phyloP scores from a whole-genome alignment of 768 basidiomycete genomes.

The Gloeopeniophorella convolvens region DNA sequence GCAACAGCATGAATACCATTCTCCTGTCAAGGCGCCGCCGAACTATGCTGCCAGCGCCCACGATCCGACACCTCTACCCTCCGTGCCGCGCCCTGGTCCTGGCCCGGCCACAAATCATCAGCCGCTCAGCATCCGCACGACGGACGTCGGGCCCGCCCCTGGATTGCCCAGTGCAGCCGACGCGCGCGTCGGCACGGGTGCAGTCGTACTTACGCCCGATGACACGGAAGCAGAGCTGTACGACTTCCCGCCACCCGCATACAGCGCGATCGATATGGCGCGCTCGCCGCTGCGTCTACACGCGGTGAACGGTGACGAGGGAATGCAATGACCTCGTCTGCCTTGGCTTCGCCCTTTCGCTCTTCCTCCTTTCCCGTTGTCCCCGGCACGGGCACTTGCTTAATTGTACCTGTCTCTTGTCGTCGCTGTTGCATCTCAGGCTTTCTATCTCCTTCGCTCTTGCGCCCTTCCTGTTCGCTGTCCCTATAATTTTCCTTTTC shows the following conservation, averaged over 20 bases:
- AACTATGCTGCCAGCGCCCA: conserved; percentile 8
- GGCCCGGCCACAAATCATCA: background rate
- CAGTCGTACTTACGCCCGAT: background rate
- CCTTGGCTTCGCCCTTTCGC: no score
- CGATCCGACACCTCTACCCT: background rate
- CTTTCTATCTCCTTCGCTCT: no score
- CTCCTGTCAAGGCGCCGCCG: conserved; percentile 4
- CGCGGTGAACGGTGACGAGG: background rate
- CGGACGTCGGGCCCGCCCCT: background rate
- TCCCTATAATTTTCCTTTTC: no score
- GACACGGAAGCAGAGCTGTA: conserved; percentile 1
- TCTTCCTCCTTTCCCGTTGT: no score
- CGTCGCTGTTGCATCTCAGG: no score
- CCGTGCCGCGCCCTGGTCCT: background rate
- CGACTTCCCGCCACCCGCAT: conserved; percentile 16
- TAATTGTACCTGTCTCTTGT: no score
- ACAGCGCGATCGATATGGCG: conserved; percentile 12
- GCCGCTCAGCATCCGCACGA: conserved; percentile 3
- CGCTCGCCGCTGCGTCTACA: background rate
- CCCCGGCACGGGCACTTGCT: no score
- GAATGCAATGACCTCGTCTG: no score
- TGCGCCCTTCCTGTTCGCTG: no score
- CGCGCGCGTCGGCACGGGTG: background rate
- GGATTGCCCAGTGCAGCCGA: background rate
- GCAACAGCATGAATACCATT: background rate